Conservation (phyloP, 139 green algal genomes). For the Astrephomene gubernaculifera region DNA sequence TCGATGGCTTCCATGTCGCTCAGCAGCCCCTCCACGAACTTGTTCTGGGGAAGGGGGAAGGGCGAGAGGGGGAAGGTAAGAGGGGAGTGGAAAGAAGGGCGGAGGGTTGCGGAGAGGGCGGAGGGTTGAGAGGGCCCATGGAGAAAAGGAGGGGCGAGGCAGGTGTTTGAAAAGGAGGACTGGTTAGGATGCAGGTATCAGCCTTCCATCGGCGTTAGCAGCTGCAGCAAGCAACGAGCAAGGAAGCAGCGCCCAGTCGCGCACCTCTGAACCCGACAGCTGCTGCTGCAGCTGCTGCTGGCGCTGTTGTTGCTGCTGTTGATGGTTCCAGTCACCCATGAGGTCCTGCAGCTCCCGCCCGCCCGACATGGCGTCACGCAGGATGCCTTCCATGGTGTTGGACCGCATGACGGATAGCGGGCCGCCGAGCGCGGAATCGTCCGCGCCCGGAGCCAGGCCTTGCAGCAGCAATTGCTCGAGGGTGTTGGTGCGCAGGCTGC, state of each 20-base stretch:
- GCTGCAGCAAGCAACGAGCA: no score
- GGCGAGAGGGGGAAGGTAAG: neutral
- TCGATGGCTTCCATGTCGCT: conserved; percentile 46
- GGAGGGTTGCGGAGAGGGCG: no score
- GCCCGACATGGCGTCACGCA: neutral
- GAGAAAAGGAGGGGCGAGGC: no score
- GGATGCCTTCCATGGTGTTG: conserved; percentile 36
- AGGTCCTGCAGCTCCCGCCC: conserved; percentile 33
- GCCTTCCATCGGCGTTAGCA: no score
- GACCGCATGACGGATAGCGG: conserved; percentile 35
- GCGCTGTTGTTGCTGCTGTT: no score
- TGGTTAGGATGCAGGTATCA: no score
- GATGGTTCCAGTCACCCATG: conserved; percentile 24
- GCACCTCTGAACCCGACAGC: no score
- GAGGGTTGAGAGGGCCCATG: no score
- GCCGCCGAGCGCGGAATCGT: neutral
- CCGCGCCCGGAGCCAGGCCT: neutral
- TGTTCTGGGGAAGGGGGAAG: neutral
- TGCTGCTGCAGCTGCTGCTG: no score
- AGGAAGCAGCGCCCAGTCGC: no score
- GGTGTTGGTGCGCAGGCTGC: conserved; percentile 19
- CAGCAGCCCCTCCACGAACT: conserved; percentile 23
- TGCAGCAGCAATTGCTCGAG: conserved; percentile 39
- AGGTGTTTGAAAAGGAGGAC: no score
- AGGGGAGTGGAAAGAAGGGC: no score